A percentile compares a stretch with the other conserved stretches of the same genome.
phyloP scores from a whole-genome alignment of 148 eudicot species.

The Fallopia convolvulus region DNA sequence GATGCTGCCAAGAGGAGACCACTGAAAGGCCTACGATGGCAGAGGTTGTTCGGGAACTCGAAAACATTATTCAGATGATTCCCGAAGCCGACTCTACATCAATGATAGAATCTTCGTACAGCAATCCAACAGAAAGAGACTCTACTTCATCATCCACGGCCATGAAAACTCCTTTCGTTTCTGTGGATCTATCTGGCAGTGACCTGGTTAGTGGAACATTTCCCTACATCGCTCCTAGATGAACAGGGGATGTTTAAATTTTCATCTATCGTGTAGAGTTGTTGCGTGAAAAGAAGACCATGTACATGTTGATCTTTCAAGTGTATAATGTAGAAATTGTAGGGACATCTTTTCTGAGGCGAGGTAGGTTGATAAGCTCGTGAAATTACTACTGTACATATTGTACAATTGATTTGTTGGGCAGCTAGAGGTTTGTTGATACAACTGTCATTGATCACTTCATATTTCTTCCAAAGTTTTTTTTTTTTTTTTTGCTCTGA shows the following conservation, averaged over 20 bases:
- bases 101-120: slow-evolving; percentile 21
- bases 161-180: slow-evolving; percentile 11
- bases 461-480: no score
- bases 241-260: background rate
- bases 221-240: slow-evolving; percentile 20
- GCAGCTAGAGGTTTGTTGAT: no score
- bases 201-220: slow-evolving; percentile 36
- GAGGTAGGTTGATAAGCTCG: background rate
- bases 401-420: no score
- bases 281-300: no score
- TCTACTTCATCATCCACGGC: background rate
- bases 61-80: slow-evolving; percentile 40
- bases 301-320: no score
- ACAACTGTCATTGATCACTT: no score
- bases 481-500: no score
- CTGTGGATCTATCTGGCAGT: slow-evolving; percentile 40
- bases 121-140: slow-evolving; percentile 8
- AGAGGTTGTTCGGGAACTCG: slow-evolving; percentile 77
- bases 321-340: background rate
- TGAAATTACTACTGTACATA: background rate
- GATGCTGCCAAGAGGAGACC: slow-evolving; percentile 53
- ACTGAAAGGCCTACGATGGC: slow-evolving; percentile 60
- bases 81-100: background rate
- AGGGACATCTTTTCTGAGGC: background rate
- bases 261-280: background rate